These are phyloP conservation scores for Aspergillus sp. DNA, from an alignment of 2,329 filamentous ascomycete genomes.

Conservation along the genomic window DNA sequence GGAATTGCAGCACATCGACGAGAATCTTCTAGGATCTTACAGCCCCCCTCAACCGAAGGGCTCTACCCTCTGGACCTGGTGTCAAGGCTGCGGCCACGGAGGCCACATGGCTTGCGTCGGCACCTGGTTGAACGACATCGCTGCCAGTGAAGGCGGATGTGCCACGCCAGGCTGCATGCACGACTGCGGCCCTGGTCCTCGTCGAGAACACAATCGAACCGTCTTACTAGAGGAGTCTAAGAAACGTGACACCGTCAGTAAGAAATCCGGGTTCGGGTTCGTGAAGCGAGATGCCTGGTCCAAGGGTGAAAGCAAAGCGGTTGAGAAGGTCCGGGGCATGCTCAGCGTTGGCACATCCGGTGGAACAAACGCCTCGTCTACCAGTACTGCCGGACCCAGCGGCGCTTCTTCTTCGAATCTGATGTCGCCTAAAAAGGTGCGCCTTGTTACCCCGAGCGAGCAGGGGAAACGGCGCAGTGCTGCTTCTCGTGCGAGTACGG, in stretches of 20 bases:
- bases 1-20: slow-evolving; percentile 26
- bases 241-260: slow-evolving; percentile 32
- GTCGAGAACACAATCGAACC: slow-evolving; percentile 41
- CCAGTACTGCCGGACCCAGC: slow-evolving; percentile 19
- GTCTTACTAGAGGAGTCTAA: slow-evolving; percentile 32
- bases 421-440: slow-evolving; percentile 46
- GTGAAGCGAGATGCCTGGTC: slow-evolving; percentile 47
- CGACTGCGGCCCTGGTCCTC: slow-evolving; percentile 55
- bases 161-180: slow-evolving; percentile 60
- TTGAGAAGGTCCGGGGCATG: slow-evolving; percentile 47
- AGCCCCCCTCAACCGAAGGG: slow-evolving; percentile 31
- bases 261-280: slow-evolving; percentile 33
- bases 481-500: slow-evolving; percentile 21
- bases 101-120: slow-evolving; percentile 59
- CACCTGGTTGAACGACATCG: slow-evolving; percentile 53
- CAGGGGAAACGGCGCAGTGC: slow-evolving; percentile 31
- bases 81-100: slow-evolving; percentile 61
- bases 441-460: slow-evolving; percentile 45
- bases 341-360: slow-evolving; percentile 33
- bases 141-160: slow-evolving; percentile 55
- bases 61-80: slow-evolving; percentile 54
- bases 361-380: slow-evolving; percentile 23
- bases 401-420: slow-evolving; percentile 31
- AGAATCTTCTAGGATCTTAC: slow-evolving; percentile 18
- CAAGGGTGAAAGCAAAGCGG: slow-evolving; percentile 46